Evolutionary conservation across 208 protist species (phyloP).

Genomic region (Crithidia expoeki): DNA sequence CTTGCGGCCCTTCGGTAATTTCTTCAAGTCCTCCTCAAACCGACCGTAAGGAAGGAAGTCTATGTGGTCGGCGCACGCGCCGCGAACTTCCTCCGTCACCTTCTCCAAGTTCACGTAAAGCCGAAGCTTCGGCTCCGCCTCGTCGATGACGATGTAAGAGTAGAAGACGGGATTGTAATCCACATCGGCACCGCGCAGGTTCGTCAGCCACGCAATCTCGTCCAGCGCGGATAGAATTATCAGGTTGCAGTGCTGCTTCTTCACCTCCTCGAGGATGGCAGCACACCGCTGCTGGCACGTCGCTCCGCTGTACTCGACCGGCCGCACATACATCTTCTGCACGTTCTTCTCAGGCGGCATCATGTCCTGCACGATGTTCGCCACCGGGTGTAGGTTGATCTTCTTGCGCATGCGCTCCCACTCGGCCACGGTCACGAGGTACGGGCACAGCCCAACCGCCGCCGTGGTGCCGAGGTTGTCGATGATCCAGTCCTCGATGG

Average conservation of each 20-base stretch:
- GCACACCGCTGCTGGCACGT: slow-evolving; percentile 62
- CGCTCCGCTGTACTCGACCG: slow-evolving; percentile 70
- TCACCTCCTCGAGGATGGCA: slow-evolving; percentile 48
- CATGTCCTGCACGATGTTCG: slow-evolving; percentile 47
- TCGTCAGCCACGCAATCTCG: slow-evolving; percentile 94
- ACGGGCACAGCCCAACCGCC: slow-evolving; percentile 69
- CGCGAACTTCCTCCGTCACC: slow-evolving; percentile 34
- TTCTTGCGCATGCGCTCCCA: slow-evolving; percentile 71
- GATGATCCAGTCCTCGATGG: slow-evolving; percentile 72
- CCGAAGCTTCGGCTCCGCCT: slow-evolving; percentile 38
- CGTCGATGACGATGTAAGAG: slow-evolving; percentile 76
- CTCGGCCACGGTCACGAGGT: slow-evolving; percentile 74
- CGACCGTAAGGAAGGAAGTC: slow-evolving; percentile 81
- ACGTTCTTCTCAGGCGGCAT: slow-evolving; percentile 37
- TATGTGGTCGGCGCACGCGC: slow-evolving; percentile 30
- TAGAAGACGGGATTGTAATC: slow-evolving; percentile 93
- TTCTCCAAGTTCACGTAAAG: slow-evolving; percentile 38
- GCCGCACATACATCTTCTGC: slow-evolving; percentile 54
- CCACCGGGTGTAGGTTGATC: slow-evolving; percentile 43
- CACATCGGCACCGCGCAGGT: slow-evolving; percentile 90
- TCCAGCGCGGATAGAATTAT: slow-evolving; percentile 90
- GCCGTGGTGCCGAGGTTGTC: slow-evolving; percentile 47
- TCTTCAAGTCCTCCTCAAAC: slow-evolving; percentile 57
- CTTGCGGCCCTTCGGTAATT: slow-evolving; percentile 36
- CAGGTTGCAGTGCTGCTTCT: slow-evolving; percentile 58